Evolutionary conservation across 768 basidiomycete genomes (phyloP).

Genomic region (Clitopilus hobsonii): DNA sequence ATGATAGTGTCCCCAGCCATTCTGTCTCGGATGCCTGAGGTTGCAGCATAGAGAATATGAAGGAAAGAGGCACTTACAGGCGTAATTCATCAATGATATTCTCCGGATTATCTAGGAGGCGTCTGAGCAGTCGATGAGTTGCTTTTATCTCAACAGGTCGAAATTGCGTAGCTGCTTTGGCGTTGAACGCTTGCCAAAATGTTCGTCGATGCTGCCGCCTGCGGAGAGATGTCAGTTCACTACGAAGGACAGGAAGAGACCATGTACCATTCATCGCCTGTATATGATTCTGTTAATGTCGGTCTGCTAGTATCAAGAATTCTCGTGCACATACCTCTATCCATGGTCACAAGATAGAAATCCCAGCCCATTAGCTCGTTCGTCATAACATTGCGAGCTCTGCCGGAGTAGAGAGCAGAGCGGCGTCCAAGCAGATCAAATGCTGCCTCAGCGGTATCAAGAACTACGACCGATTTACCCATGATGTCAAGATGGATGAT

Average conservation of each 20-base stretch:
- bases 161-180: conserved; percentile 8
- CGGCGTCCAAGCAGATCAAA: conserved; percentile 18
- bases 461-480: conserved; percentile 15
- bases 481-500: conserved; percentile 17
- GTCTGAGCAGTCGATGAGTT: conserved; percentile 11
- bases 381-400: conserved; percentile 9
- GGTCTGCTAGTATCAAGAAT: too few relatives aligned
- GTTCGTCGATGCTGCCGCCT: conserved; percentile 15
- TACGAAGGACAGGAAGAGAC: conserved; percentile 20
- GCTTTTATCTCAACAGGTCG: conserved; percentile 12
- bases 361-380: conserved; percentile 6
- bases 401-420: conserved; percentile 14
- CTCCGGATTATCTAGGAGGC: conserved; percentile 9
- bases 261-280: conserved; percentile 8
- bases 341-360: not conserved
- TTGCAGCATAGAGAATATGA: too few relatives aligned
- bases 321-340: too few relatives aligned
- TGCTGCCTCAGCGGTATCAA: conserved; percentile 15
- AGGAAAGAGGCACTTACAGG: conserved; percentile 12
- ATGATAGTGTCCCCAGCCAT: conserved; percentile 18
- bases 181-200: conserved; percentile 15
- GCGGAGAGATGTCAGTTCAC: conserved; percentile 1
- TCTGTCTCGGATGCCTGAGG: conserved; percentile 5
- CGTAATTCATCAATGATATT: conserved; percentile 11
- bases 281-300: too few relatives aligned